Evolutionary conservation across 73 alveolate genomes (phyloP), one percentile per base, ranked within the genome.

Genomic region (Paraurostyla sp.): DNA sequence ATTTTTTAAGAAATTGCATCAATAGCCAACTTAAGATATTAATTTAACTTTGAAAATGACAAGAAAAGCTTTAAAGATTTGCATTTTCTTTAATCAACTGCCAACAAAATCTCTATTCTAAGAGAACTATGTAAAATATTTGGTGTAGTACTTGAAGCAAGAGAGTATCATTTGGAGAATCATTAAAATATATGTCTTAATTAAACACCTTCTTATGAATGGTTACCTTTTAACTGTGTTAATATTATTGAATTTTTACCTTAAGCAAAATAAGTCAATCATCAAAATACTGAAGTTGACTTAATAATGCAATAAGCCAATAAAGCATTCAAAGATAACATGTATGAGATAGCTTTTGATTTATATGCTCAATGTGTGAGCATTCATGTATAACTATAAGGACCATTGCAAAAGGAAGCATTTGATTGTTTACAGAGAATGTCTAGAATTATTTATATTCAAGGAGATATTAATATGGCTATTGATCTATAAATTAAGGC

Each of bases 381-480:
- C 36, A 65, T 65, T 0, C 46, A 65, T 65, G 82, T 65, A 1
- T 38, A 65, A 40, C 23, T 65, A 40, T 23, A 65, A 65, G 82
- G 82, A 1, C 82, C 82, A 11, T 30, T 65, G 13, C 41, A 65
- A 38, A 65, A 35, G 23, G 82, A 65, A 40, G 82, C 82, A 7
- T 65, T 65, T 65, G 82, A 65, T 9, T 65, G 82, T 40, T 58
- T 65, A 16, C 23, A 65, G 25, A 65, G 82, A 65, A 65, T 65
- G 82, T 65, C 82, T 1, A 65, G 82, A 38, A 65, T 65, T 2
- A 65, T 65, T 6, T 65, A 65, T 40, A 20, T 65, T 22, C 38
- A 65, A 65, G 41, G 82, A 38, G 82, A 65, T 35, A 65, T 65
- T 22, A 65, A 65, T 65, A 65, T 65, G 82, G 82, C 82, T 18